phyloP scores from a whole-genome alignment of 2,329 filamentous ascomycete species.

The Cercospora nicotianae region DNA sequence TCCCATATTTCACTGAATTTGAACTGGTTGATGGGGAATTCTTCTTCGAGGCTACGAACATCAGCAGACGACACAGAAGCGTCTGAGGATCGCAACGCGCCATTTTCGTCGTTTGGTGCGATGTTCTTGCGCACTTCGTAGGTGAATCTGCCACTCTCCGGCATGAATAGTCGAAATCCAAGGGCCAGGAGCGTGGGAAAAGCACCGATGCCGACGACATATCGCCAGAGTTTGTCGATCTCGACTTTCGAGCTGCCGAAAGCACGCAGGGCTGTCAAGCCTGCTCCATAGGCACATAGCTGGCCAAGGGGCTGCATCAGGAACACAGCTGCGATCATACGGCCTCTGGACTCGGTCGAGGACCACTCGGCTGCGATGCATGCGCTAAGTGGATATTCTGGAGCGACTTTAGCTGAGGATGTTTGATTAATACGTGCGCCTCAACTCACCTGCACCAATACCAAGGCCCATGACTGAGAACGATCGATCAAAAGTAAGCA shows the following conservation, averaged over 20 bases:
- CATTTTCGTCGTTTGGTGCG: conserved; percentile 30
- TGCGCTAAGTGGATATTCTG: conserved; percentile 40
- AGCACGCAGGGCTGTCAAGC: conserved; percentile 19
- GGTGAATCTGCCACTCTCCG: conserved; percentile 44
- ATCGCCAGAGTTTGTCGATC: conserved; percentile 44
- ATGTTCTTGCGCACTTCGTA: conserved; percentile 43
- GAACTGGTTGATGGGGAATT: conserved; percentile 23
- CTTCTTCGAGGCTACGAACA: conserved; percentile 21
- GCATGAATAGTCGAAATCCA: conserved; percentile 44
- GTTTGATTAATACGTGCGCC: neutral
- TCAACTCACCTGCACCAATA: conserved; percentile 35
- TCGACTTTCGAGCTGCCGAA: conserved; percentile 35
- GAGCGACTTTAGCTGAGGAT: no score
- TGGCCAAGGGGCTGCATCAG: conserved; percentile 47
- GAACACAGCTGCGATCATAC: conserved; percentile 47
- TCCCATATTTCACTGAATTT: conserved; percentile 16
- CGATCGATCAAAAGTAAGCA: neutral
- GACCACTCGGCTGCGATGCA: conserved; percentile 45
- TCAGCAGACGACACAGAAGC: neutral
- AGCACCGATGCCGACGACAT: conserved; percentile 44
- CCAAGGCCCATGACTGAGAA: conserved; percentile 41
- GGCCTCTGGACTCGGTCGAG: conserved; percentile 39
- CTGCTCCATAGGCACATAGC: conserved; percentile 33
- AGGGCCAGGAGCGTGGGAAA: conserved; percentile 43
- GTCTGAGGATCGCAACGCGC: neutral